A percentile compares a stretch with the other conserved stretches of the same genome.
phyloP scores from a whole-genome alignment of 306 rosid species.

The Cicer pinnatifidum region DNA sequence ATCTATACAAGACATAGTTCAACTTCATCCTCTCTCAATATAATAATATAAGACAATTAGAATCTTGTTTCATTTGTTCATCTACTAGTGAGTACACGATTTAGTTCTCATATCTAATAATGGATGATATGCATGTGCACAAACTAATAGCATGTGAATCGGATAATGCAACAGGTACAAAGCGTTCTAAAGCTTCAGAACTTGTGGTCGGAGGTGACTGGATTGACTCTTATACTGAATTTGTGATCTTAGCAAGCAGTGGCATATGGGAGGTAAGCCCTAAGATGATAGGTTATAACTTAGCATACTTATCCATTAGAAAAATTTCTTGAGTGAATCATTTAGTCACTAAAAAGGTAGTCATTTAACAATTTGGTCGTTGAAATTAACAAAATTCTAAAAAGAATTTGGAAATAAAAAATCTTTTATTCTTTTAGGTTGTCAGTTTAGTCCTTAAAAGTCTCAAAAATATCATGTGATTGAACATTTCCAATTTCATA shows the following conservation, averaged over 20 bases:
- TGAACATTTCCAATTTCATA: background rate
- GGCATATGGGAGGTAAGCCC: conserved; percentile 88
- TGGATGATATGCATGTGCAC: conserved; percentile 19
- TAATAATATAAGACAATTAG: background rate
- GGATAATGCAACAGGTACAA: conserved; percentile 39
- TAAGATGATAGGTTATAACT: conserved; percentile 1
- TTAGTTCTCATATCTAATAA: conserved; percentile 37
- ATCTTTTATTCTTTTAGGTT: too few relatives aligned
- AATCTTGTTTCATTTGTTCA: conserved; percentile 2
- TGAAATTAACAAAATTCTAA: too few relatives aligned
- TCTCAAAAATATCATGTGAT: background rate
- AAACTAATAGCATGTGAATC: conserved; percentile 40
- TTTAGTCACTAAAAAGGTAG: background rate
- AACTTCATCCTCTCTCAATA: background rate
- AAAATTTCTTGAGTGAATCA: background rate
- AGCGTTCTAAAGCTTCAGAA: conserved; percentile 52
- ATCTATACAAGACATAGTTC: conserved; percentile 4
- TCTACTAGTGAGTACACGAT: background rate
- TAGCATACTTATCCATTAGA: conserved; percentile 5
- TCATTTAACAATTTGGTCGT: background rate
- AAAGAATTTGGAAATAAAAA: too few relatives aligned
- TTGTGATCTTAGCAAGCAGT: conserved; percentile 72
- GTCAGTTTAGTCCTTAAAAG: background rate
- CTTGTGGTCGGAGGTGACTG: conserved; percentile 60
- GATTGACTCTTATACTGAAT: conserved; percentile 63